These are phyloP conservation scores for Apiotrichum sp. DNA, from an alignment of 1,284 basidiomycete genomes.

Conservation along the genomic window DNA sequence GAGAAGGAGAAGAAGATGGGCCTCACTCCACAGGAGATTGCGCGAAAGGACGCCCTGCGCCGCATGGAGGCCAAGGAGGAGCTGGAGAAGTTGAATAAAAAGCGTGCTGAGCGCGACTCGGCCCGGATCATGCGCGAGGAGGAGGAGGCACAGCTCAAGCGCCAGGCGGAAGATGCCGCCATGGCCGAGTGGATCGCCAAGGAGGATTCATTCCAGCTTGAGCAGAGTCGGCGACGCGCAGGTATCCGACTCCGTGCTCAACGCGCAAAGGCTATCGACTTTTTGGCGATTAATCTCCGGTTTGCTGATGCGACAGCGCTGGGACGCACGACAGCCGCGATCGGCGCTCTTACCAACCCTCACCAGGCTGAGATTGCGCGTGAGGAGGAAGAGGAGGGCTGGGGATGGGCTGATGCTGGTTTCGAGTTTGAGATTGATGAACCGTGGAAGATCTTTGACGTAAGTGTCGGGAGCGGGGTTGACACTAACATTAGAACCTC, in stretches of 20 bases:
- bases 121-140: slow-evolving; percentile 84
- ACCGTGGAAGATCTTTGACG: slow-evolving; percentile 93
- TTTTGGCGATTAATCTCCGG: slow-evolving; percentile 83
- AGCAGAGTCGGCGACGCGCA: slow-evolving; percentile 85
- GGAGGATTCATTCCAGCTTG: slow-evolving; percentile 94
- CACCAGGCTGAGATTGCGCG: slow-evolving; percentile 35
- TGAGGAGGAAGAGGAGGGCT: slow-evolving; percentile 62
- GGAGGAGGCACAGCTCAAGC: slow-evolving; percentile 80
- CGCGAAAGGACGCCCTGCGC: slow-evolving; percentile 70
- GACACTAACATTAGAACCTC: slow-evolving; percentile 59
- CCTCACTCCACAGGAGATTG: slow-evolving; percentile 70
- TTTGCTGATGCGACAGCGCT: slow-evolving; percentile 59
- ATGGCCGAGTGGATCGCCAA: slow-evolving; percentile 98
- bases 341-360: slow-evolving; percentile 34
- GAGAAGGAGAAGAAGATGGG: slow-evolving; percentile 92
- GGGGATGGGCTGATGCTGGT: slow-evolving; percentile 67
- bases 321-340: slow-evolving; percentile 43
- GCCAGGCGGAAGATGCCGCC: slow-evolving; percentile 85
- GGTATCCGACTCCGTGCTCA: slow-evolving; percentile 92
- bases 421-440: slow-evolving; percentile 98
- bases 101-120: slow-evolving; percentile 84
- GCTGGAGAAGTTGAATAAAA: slow-evolving; percentile 79
- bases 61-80: slow-evolving; percentile 91
- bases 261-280: slow-evolving; percentile 91
- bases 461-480: slow-evolving; percentile 46